Conservation (phyloP, 2,329 filamentous ascomycete genomes). For the Chaetomiaceae sp. region DNA sequence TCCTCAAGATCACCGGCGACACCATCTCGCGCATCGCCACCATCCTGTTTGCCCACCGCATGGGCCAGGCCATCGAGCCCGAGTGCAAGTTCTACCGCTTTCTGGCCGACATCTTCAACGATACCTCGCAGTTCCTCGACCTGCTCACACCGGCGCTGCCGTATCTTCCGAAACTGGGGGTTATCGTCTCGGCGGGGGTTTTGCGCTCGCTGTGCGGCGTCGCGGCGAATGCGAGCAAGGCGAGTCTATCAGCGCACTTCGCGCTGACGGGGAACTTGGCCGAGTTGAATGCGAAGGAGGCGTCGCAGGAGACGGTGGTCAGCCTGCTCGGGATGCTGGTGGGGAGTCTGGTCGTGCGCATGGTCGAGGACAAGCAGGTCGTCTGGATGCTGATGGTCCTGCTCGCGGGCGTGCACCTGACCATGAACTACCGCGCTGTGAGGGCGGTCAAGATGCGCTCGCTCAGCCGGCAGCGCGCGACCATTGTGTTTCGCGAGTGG, state of each 20-base stretch:
- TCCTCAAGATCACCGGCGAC: constrained; percentile 79
- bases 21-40: constrained; percentile 77
- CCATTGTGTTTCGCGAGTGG: constrained; percentile 64
- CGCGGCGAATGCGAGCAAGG: constrained; percentile 84
- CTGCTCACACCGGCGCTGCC: constrained; percentile 73
- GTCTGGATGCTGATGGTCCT: constrained; percentile 71
- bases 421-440: constrained; percentile 83
- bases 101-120: constrained; percentile 83
- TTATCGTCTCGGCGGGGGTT: constrained; percentile 48
- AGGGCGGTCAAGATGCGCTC: constrained; percentile 76
- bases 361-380: constrained; percentile 63
- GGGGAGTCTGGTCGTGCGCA: constrained; percentile 75
- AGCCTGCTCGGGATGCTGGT: constrained; percentile 81
- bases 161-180: constrained; percentile 43
- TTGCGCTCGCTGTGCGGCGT: constrained; percentile 73
- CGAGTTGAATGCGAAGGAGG: constrained; percentile 92
- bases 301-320: constrained; percentile 91
- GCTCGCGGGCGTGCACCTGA: constrained; percentile 72
- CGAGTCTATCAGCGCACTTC: constrained; percentile 88
- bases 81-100: constrained; percentile 90
- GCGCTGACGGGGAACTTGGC: constrained; percentile 81
- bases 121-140: constrained; percentile 80
- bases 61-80: constrained; percentile 78
- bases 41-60: constrained; percentile 77
- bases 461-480: constrained; percentile 81